Evolutionary conservation across 2,329 filamentous ascomycete genomes (phyloP), one percentile per base, ranked within the genome.

Genomic region (Aspergillus puulaauensis): DNA sequence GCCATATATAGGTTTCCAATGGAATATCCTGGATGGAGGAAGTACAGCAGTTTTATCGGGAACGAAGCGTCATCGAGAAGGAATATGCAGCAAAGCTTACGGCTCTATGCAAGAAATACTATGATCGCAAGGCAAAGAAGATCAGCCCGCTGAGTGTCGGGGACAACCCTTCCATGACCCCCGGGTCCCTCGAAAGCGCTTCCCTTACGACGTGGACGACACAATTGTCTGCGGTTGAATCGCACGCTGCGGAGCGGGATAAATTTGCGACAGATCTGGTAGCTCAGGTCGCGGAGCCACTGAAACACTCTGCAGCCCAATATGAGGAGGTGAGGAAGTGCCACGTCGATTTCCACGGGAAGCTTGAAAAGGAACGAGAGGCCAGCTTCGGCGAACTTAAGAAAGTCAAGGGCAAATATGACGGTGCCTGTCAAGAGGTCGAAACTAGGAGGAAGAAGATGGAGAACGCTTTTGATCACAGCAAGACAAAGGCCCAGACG

Each of bases 141-240:
- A 89, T 89, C 44, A 89, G 91, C 66, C 88, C 83, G 68, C 76
- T 99, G 67, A 97, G 93, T 72, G 95, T 98, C 53, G 95, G 95
- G 69, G 95, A 99, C 69, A 95, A 88, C 23, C 95, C 95, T 39
- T 86, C 86, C 58, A 89, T 98, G 82, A 98, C 95, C 2, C 95
- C 95, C 1, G 95, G 96, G 2, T 98, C 93, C 35, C 84, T 99
- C 53, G 95, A 99, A 76, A 96, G 93, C 73, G 95, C 95, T 53
- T 98, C 93, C 21, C 85, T 99, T 72, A 98, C 93, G 24, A 99
- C 93, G 53, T 99, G 95, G 95, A 89, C 91, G 12, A 95, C 93
- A 4, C 95, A 98, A 75, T 84, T 99, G 54, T 93, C 86, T 31
- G 96, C 93, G 0, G 83, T 98, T 64, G 96, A 99, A 77, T 85